Conservation (phyloP, 805 yeast species). For the Candida chilensis region DNA sequence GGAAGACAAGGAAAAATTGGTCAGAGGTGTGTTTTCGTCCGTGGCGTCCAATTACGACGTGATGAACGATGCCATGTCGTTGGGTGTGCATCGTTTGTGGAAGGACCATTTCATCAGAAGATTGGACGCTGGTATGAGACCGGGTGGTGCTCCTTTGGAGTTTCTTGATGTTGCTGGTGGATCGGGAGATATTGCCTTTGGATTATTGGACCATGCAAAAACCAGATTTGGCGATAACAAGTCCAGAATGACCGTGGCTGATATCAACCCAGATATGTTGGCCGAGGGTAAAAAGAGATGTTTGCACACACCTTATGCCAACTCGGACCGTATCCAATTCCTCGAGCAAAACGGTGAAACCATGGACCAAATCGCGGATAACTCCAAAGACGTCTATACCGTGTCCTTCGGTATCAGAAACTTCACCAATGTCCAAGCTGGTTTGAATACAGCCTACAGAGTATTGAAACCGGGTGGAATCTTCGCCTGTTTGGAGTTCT, state of each 20-base stretch:
- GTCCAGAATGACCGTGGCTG: conserved; percentile 84
- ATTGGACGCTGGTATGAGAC: conserved; percentile 89
- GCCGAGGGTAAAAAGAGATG: conserved; percentile 83
- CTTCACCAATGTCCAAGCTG: conserved; percentile 91
- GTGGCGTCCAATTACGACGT: conserved; percentile 92
- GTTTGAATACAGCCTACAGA: conserved; percentile 90
- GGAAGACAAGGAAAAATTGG: conserved; percentile 74
- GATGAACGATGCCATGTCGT: conserved; percentile 97
- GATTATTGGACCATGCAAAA: conserved; percentile 87
- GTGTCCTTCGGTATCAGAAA: conserved; percentile 97
- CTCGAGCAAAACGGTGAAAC: conserved; percentile 90
- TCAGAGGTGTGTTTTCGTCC: conserved; percentile 83
- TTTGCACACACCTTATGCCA: conserved; percentile 47
- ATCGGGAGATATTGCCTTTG: conserved; percentile 96
- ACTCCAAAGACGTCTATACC: conserved; percentile 91
- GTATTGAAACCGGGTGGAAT: conserved; percentile 97
- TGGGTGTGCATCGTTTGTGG: conserved; percentile 95
- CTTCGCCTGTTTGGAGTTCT: conserved; percentile 92
- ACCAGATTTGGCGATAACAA: conserved; percentile 62
- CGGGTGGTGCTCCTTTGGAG: conserved; percentile 57
- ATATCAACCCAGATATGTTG: conserved; percentile 94
- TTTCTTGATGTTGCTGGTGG: conserved; percentile 98
- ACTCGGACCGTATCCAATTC: conserved; percentile 67
- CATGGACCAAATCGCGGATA: conserved; percentile 73
- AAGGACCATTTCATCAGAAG: conserved; percentile 82